These are phyloP conservation scores for Musa itinerans DNA, from an alignment of 176 grass and related monocot genomes.

Conservation along the genomic window DNA sequence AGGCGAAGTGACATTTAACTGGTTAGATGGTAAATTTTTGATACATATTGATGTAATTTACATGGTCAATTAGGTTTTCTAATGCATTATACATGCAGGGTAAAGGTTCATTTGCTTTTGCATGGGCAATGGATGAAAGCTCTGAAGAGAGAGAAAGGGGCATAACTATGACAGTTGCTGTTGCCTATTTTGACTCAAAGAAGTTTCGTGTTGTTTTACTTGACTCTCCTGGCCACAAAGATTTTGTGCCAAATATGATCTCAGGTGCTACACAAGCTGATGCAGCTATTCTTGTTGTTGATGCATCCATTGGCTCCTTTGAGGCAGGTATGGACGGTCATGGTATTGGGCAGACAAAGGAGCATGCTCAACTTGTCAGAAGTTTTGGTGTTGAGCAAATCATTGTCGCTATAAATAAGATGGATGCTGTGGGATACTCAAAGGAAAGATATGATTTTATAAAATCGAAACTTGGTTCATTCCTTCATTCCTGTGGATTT, in stretches of 20 bases:
- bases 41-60: too few species aligned
- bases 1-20: neutral
- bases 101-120: slow-evolving; percentile 94
- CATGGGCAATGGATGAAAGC: slow-evolving; percentile 99
- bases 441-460: slow-evolving; percentile 90
- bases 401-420: slow-evolving; percentile 86
- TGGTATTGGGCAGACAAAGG: slow-evolving; percentile 92
- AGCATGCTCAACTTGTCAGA: slow-evolving; percentile 88
- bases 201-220: slow-evolving; percentile 85
- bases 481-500: slow-evolving; percentile 71
- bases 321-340: slow-evolving; percentile 91
- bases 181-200: slow-evolving; percentile 83
- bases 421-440: slow-evolving; percentile 77
- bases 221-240: slow-evolving; percentile 92
- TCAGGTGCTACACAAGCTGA: slow-evolving; percentile 96
- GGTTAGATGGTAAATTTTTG: too few species aligned
- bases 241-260: slow-evolving; percentile 99
- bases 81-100: slow-evolving; percentile 36
- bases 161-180: slow-evolving; percentile 91
- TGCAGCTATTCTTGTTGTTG: slow-evolving; percentile 88
- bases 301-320: slow-evolving; percentile 87
- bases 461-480: slow-evolving; percentile 62
- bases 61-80: neutral
- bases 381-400: slow-evolving; percentile 94
- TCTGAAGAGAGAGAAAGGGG: slow-evolving; percentile 91